These are phyloP conservation scores for Fusarium pininemorale DNA, from an alignment of 2,329 filamentous ascomycete species.

Conservation along the genomic window DNA sequence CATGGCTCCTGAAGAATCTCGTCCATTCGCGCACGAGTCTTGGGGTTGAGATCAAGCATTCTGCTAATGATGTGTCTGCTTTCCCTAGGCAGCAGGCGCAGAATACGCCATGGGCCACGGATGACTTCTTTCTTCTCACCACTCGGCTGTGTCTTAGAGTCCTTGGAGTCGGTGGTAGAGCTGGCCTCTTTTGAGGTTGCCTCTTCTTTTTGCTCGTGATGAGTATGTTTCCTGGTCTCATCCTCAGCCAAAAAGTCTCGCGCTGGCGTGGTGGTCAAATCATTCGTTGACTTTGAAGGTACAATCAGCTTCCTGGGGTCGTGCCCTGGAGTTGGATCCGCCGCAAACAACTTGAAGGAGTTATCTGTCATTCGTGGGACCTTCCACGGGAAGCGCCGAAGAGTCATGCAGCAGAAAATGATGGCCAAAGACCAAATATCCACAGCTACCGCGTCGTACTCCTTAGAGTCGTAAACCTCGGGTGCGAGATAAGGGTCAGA, in stretches of 20 bases:
- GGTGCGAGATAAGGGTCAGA: constrained; percentile 96
- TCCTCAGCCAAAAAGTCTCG: constrained; percentile 53
- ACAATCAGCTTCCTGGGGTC: constrained; percentile 64
- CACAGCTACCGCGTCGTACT: constrained; percentile 92
- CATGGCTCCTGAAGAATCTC: constrained; percentile 90
- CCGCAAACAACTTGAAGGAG: constrained; percentile 91
- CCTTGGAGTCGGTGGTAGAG: constrained; percentile 22
- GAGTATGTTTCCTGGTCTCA: constrained; percentile 39
- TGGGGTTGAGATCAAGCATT: constrained; percentile 91
- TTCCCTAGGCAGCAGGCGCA: constrained; percentile 88
- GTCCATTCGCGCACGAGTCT: constrained; percentile 81
- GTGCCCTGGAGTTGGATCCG: constrained; percentile 80
- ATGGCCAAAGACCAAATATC: constrained; percentile 99
- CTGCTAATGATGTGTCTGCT: constrained; percentile 87
- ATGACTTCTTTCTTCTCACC: constrained; percentile 78
- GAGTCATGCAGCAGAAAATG: constrained; percentile 98
- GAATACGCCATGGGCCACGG: constrained; percentile 89
- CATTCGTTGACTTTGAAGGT: constrained; percentile 56
- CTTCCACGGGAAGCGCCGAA: constrained; percentile 97
- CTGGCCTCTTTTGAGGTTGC: constrained; percentile 13
- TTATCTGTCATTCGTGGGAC: constrained; percentile 91
- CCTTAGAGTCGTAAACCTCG: constrained; percentile 92
- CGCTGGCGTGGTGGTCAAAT: constrained; percentile 51
- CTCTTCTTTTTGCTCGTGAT: constrained; percentile 34
- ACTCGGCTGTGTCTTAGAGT: constrained; percentile 26